phyloP scores from a whole-genome alignment of 805 yeast genomes.

The Kluyveromyces wickerhamii region DNA sequence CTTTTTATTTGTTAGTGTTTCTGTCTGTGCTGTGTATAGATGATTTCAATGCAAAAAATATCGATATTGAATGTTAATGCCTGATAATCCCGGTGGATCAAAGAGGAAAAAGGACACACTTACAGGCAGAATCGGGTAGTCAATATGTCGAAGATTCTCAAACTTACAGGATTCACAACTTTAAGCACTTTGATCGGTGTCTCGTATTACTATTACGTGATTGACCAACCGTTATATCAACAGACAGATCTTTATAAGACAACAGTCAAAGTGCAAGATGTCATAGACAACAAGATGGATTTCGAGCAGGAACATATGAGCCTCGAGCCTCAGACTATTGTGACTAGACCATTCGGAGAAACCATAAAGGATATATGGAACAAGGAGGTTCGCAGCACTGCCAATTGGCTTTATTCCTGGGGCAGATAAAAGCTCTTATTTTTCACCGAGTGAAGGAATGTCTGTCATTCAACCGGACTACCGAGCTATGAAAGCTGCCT shows the following conservation, averaged over 20 bases:
- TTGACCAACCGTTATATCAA: slow-evolving; percentile 19
- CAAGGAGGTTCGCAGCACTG: slow-evolving; percentile 20
- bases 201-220: slow-evolving; percentile 19
- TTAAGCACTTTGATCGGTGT: slow-evolving; percentile 16
- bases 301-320: slow-evolving; percentile 11
- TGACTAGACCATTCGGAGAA: slow-evolving; percentile 18
- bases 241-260: slow-evolving; percentile 11
- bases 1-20: too few species aligned
- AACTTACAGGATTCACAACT: slow-evolving; percentile 16
- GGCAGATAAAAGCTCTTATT: too few species aligned
- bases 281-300: slow-evolving; percentile 18
- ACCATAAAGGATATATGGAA: slow-evolving; percentile 28
- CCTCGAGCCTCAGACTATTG: slow-evolving; percentile 12
- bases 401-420: slow-evolving; percentile 21
- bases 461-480: too few species aligned
- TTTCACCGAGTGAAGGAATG: too few species aligned
- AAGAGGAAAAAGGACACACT: too few species aligned
- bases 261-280: slow-evolving; percentile 15
- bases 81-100: too few species aligned
- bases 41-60: too few species aligned
- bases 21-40: too few species aligned
- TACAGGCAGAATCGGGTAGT: background rate
- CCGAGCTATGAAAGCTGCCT: too few species aligned
- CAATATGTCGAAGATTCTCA: slow-evolving; percentile 19
- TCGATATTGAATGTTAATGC: too few species aligned